Evolutionary conservation across 1,284 basidiomycete species (phyloP).

Genomic region (Fomitopsis schrenkii): DNA sequence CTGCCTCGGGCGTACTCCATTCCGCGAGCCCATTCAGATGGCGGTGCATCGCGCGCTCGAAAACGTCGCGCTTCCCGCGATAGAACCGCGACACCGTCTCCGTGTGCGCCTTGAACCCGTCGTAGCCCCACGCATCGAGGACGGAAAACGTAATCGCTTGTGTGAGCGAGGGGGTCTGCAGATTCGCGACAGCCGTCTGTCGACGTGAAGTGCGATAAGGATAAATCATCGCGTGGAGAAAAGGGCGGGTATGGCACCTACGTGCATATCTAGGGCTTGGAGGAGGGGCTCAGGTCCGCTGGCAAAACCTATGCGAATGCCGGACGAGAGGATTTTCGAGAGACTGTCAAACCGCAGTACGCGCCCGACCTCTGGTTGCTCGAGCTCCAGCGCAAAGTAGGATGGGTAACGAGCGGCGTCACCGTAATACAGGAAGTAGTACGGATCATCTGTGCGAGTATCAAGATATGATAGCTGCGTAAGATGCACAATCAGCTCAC

Average conservation of each 20-base stretch:
- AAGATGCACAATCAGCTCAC: slow-evolving; percentile 49
- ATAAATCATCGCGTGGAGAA: background rate
- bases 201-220: too few species aligned
- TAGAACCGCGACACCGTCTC: slow-evolving; percentile 78
- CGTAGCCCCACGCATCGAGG: slow-evolving; percentile 75
- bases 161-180: slow-evolving; percentile 77
- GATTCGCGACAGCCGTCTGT: slow-evolving; percentile 40
- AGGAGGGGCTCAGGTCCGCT: slow-evolving; percentile 77
- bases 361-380: slow-evolving; percentile 60
- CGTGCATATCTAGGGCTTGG: slow-evolving; percentile 70
- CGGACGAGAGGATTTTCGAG: slow-evolving; percentile 84
- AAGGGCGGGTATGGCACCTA: slow-evolving; percentile 31
- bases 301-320: slow-evolving; percentile 79
- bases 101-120: slow-evolving; percentile 77
- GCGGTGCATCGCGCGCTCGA: slow-evolving; percentile 72
- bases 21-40: slow-evolving; percentile 76
- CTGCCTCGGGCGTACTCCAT: slow-evolving; percentile 85
- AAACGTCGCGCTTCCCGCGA: slow-evolving; percentile 72
- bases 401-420: slow-evolving; percentile 60
- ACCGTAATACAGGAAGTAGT: slow-evolving; percentile 73
- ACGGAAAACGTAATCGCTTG: slow-evolving; percentile 75
- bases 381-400: slow-evolving; percentile 76
- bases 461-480: slow-evolving; percentile 76
- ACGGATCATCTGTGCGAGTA: slow-evolving; percentile 76
- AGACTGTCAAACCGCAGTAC: slow-evolving; percentile 87